Percentiles rank a stretch among this genome's conserved stretches.
Conservation (phyloP, 495 filamentous ascomycete species). For the Aspergillus leporis region DNA sequence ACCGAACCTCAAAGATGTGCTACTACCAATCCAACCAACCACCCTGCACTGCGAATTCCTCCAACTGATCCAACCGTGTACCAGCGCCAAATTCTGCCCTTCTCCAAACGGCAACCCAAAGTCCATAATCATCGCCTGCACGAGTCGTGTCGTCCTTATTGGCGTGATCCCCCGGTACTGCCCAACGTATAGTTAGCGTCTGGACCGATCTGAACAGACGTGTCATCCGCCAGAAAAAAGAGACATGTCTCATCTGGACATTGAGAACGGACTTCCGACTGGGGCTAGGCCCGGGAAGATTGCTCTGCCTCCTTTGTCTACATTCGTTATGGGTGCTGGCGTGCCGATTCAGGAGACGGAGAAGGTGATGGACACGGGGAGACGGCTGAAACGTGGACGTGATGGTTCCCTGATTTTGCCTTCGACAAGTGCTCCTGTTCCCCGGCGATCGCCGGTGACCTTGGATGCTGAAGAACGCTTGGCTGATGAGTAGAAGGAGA, state of each 20-base stretch:
- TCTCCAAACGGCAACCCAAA: constrained; percentile 17
- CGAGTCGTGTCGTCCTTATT: constrained; percentile 1
- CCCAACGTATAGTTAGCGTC: not conserved
- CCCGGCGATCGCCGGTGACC: no score
- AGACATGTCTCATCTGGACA: not conserved
- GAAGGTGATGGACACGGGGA: not conserved
- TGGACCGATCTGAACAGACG: not conserved
- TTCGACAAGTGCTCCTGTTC: no score
- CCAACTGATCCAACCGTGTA: constrained; percentile 29
- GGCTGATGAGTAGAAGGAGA: no score
- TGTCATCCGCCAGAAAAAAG: not conserved
- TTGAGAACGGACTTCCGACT: not conserved
- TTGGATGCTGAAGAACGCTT: no score
- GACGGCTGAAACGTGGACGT: no score
- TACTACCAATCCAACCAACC: constrained; percentile 25
- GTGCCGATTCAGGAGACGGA: no score
- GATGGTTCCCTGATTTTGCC: no score
- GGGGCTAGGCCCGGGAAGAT: not conserved
- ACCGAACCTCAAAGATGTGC: constrained; percentile 17
- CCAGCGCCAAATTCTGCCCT: constrained; percentile 11
- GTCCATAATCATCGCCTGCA: constrained; percentile 16
- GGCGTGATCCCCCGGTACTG: constrained; percentile 16
- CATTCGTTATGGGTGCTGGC: not conserved
- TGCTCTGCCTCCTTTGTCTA: not conserved
- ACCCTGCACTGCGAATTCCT: constrained; percentile 23